Base-by-base conservation (phyloP, 176 grass and related monocot species). In the Tillandsia fasciculata region DNA sequence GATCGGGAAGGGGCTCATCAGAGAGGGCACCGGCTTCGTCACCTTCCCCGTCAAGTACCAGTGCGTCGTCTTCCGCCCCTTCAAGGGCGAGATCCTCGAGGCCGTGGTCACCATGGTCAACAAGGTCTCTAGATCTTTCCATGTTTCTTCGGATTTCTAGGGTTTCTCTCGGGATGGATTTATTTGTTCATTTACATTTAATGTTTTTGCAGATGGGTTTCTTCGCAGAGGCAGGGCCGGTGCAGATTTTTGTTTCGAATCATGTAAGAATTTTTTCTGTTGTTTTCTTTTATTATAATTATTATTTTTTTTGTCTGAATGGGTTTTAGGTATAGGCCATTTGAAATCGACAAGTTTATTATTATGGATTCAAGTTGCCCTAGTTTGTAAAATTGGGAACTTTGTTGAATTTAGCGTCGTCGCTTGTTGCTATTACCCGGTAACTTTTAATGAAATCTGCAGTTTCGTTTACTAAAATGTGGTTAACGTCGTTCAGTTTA, bases 21-120 rank as follows among this genome's bases (percentile, higher is more conserved):
- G 87, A 15, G 94, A 99, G 78, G 94, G 89, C 72, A 99, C 89
- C 9, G 89, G 94, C 52, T 99, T 73, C 68, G 94, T 99, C 71
- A 99, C 94, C 61, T 99, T 99, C 78, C 94, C 94, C 6, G 94
- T 99, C 63, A 93, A 99, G 87, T 99, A 99, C 77, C 94, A 93
- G 74, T 92, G 89, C 64, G 89, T 99, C 48, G 89, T 90, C 70
- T 97, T 97, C 73, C 82, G 94, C 6, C 94, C 94, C 53, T 97
- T 97, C 76, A 97, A 97, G 72, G 94, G 89, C 26, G 89, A 97
- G 72, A 97, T 97, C 73, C 84, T 97, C 1, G 94, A 97, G 70
- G 94, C 94, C 63, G 86, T 97, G 50, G 94, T 97, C 63, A 97
- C 94, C 77, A 97, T 97, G 94, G 86, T 97, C 48, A 97, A 92